Conservation (phyloP, 2,329 filamentous ascomycete genomes). For the Diplocarpon mali region DNA sequence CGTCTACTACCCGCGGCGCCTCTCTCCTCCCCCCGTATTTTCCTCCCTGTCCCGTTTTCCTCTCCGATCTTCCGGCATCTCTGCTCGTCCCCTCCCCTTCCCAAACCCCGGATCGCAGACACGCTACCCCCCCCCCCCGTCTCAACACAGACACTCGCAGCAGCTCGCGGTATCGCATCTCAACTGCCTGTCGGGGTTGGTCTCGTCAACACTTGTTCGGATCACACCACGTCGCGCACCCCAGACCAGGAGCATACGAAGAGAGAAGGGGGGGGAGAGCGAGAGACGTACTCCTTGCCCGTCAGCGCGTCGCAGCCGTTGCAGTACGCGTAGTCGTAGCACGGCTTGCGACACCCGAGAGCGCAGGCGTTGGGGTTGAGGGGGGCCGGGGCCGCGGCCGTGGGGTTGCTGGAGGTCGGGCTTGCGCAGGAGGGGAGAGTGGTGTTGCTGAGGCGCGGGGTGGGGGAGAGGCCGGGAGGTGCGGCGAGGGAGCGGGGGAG, state of each 20-base stretch:
- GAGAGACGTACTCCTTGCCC: neutral
- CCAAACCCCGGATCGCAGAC: no score
- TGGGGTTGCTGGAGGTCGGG: neutral
- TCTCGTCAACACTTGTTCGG: neutral
- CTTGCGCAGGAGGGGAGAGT: neutral
- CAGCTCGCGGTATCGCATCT: neutral
- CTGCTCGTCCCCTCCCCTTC: no score
- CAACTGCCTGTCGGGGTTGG: no score
- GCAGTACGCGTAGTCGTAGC: neutral
- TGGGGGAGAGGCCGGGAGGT: neutral
- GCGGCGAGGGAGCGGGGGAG: neutral
- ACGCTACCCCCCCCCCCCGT: no score
- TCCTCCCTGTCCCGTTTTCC: no score
- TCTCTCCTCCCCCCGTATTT: no score
- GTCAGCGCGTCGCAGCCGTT: neutral
- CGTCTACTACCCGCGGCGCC: no score
- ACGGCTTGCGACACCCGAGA: constrained; percentile 1
- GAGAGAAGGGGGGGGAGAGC: neutral
- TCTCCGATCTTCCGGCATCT: no score
- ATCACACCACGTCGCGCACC: no score
- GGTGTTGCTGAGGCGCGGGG: neutral
- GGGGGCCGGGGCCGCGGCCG: neutral
- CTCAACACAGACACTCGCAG: no score
- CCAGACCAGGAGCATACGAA: neutral
- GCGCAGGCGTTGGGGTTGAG: no score